These are phyloP conservation scores for Podaxis pistillaris DNA, from an alignment of 768 basidiomycete genomes.

Conservation along the genomic window DNA sequence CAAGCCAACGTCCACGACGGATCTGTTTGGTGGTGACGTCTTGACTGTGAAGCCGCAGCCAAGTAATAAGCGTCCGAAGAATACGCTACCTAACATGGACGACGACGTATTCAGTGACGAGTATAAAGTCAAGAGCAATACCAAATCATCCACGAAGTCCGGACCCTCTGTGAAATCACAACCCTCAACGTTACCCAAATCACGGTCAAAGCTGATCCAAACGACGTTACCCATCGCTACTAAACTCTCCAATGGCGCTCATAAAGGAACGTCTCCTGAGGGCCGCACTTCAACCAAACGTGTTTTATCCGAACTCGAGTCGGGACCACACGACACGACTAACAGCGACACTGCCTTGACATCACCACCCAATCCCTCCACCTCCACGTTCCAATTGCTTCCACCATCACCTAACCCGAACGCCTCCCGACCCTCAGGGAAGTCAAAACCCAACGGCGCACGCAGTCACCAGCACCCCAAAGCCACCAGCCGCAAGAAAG, in stretches of 20 bases:
- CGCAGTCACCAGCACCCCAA: constrained; percentile 23
- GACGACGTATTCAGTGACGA: constrained; percentile 3
- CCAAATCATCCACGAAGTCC: constrained; percentile 2
- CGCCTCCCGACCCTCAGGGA: constrained; percentile 21
- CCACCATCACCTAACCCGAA: constrained; percentile 38
- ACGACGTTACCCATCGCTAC: background rate
- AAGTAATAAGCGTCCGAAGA: background rate
- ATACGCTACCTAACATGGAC: constrained; percentile 6
- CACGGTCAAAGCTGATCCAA: constrained; percentile 12
- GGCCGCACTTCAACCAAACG: constrained; percentile 41
- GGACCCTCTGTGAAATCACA: background rate
- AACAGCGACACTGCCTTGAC: constrained; percentile 18
- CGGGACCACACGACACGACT: constrained; percentile 22
- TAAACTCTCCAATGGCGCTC: constrained; percentile 11
- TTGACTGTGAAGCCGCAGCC: background rate
- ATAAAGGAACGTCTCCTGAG: background rate
- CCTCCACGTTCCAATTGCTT: constrained; percentile 65
- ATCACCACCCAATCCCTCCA: constrained; percentile 30
- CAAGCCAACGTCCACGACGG: constrained; percentile 9
- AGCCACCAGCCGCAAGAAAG: constrained; percentile 48
- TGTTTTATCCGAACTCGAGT: constrained; percentile 33
- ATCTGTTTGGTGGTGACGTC: constrained; percentile 14
- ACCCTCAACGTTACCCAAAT: background rate
- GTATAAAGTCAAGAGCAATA: background rate
- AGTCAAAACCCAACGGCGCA: constrained; percentile 33